Conservation (phyloP, 768 basidiomycete genomes). For the Macrolepiota dolichaula region DNA sequence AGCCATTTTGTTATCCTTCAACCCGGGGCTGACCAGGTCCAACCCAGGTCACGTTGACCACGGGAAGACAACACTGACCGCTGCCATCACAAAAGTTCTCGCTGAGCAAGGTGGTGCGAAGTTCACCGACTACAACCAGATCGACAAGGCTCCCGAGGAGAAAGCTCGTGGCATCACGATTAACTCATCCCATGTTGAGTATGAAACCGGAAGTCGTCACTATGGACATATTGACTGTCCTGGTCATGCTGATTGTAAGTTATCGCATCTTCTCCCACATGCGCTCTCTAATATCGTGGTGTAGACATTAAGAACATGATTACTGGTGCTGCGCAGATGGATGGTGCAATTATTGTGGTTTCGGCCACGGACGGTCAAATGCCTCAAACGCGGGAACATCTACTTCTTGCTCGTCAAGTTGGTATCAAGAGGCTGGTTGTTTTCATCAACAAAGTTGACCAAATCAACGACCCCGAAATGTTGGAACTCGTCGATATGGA, state of each 20-base stretch:
- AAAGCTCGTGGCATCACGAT: constrained; percentile 99
- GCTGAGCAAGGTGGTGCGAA: constrained; percentile 70
- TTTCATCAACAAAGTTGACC: constrained; percentile 99
- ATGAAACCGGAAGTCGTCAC: constrained; percentile 86
- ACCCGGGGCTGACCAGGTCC: background rate
- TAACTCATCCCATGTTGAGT: constrained; percentile 98
- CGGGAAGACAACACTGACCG: constrained; percentile 96
- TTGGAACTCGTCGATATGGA: constrained; percentile 99
- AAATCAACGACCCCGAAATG: constrained; percentile 97
- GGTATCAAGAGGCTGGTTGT: constrained; percentile 97
- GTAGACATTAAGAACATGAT: constrained; percentile 98
- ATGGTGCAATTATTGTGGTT: constrained; percentile 93
- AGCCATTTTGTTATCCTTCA: background rate
- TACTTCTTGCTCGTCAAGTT: constrained; percentile 96
- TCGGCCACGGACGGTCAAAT: constrained; percentile 99
- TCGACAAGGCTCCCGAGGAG: constrained; percentile 99
- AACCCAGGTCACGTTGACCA: constrained; percentile 88
- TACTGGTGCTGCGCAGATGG: constrained; percentile 98
- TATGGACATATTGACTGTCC: constrained; percentile 99
- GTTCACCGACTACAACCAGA: constrained; percentile 95
- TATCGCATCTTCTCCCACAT: constrained; percentile 5
- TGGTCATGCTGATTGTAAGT: constrained; percentile 90
- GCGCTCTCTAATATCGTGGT: constrained; percentile 12
- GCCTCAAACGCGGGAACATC: constrained; percentile 98
- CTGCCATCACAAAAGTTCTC: constrained; percentile 93